Base-by-base conservation (phyloP, 139 green algal species). In the Volvox africanus region DNA sequence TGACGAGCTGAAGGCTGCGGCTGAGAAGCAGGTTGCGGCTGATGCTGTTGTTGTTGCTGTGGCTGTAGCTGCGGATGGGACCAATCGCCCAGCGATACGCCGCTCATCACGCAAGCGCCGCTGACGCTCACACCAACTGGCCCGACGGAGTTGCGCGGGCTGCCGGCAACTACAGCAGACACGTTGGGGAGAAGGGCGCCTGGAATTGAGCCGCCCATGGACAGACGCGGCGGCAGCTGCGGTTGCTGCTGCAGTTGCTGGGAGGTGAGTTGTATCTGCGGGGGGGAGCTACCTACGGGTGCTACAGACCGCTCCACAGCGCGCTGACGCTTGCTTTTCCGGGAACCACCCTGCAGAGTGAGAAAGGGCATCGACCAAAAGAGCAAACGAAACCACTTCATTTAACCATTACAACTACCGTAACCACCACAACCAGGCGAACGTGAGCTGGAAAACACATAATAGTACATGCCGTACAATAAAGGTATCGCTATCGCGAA, bases 271-370 rank as follows among this genome's bases (percentile, higher is more conserved):
- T 75, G 67, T 12, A 55, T 55, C 67, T 26, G 22, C 11, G 11
- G 67, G 9, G 24, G 67, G 5, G 67, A 75, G 67, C 11, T 28
- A 21, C 71, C 22, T 1, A 30, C 14, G 71, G 71, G 28, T 1
- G 9, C 71, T 32, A 1, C 21, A 18, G 71, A 79, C 6, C 32
- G 71, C 80, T 86, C 80, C 50, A 61, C 50, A 18, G 55, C 80
- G 19, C 55, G 50, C 80, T 75, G 80, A 0, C 80, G 50, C 44
- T 86, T 86, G 35, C 50, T 75, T n/a, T 75, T 73, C 28, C 80
- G 80, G 28, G 80, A 17, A 44, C 80, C 50, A 14, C 80, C 80
- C 80, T 86, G 55, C 44, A 6, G 67, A 3, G 67, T 26, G 67
- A 55, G 9, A 55, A 55, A 55, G 5, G 9, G 9, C 44, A 55